These are phyloP conservation scores for Lactarius pseudohatsudake DNA, from an alignment of 768 basidiomycete species.

Conservation along the genomic window DNA sequence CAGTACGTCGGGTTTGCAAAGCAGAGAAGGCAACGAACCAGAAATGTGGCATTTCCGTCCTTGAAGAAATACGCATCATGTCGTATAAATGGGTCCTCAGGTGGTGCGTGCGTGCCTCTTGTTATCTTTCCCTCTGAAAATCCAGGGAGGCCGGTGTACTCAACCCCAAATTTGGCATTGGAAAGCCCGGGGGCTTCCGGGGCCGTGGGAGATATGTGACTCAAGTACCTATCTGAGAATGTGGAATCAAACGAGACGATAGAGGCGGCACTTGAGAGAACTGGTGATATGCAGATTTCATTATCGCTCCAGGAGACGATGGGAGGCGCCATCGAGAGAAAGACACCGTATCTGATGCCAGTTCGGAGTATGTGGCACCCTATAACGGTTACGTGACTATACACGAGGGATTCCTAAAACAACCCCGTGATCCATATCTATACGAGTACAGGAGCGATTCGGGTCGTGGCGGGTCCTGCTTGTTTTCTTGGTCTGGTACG, in stretches of 20 bases:
- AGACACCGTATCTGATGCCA: not conserved
- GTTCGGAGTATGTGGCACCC: no score
- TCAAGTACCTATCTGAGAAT: not conserved
- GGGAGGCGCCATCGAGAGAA: slow-evolving; percentile 5
- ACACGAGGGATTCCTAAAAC: no score
- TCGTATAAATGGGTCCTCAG: slow-evolving; percentile 1
- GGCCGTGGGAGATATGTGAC: not conserved
- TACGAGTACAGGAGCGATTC: no score
- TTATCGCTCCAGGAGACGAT: slow-evolving; percentile 5
- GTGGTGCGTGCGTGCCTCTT: not conserved
- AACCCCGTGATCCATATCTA: no score
- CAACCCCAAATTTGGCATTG: no score
- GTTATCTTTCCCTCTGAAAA: not conserved
- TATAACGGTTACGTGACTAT: no score
- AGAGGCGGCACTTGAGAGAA: slow-evolving; percentile 2
- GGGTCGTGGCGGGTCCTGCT: no score
- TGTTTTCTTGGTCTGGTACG: no score
- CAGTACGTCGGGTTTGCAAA: not conserved
- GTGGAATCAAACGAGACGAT: slow-evolving; percentile 9
- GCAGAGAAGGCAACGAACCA: slow-evolving; percentile 6
- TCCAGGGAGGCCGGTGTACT: no score
- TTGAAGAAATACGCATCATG: slow-evolving; percentile 23
- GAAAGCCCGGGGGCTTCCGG: not conserved
- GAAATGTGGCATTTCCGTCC: slow-evolving; percentile 27
- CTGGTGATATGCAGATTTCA: not conserved